Conservation (phyloP, 345 rosid species). For the Brassica carinata region DNA sequence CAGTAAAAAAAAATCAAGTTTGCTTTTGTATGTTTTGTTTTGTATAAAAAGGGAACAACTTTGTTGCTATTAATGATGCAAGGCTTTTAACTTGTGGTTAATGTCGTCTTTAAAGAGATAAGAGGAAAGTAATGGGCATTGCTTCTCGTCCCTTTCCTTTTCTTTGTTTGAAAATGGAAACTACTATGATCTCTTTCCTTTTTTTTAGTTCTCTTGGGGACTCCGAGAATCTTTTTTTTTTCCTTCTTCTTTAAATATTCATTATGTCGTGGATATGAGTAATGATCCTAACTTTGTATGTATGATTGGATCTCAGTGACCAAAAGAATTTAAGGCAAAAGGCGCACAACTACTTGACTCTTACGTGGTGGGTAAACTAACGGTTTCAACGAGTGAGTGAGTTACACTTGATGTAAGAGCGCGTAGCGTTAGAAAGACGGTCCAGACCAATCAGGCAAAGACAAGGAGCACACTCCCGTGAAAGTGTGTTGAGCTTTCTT, state of each 20-base stretch:
- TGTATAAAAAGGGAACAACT: neutral
- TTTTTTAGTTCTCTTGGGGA: constrained; percentile 27
- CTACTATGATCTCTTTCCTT: constrained; percentile 21
- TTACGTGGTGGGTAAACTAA: neutral
- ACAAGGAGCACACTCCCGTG: constrained; percentile 20
- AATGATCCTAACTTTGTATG: constrained; percentile 8
- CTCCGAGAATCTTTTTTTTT: constrained; percentile 32
- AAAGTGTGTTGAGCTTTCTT: constrained; percentile 10
- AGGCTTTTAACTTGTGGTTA: constrained; percentile 34
- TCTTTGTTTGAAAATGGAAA: constrained; percentile 27
- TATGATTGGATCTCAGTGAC: neutral
- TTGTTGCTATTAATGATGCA: constrained; percentile 35
- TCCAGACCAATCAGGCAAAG: constrained; percentile 32
- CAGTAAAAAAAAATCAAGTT: constrained; percentile 14
- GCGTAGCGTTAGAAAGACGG: constrained; percentile 9
- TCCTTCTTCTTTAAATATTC: neutral
- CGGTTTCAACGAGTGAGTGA: neutral
- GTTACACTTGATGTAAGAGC: neutral
- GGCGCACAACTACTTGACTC: constrained; percentile 4
- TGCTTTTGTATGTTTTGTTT: neutral
- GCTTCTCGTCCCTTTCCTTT: neutral
- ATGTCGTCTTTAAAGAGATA: constrained; percentile 8
- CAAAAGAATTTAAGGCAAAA: neutral
- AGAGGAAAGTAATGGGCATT: constrained; percentile 10
- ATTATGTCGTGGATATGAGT: neutral